Evolutionary conservation across 2,329 filamentous ascomycete species (phyloP), one percentile per base, ranked within the genome.

Genomic region (Cladophialophora immunda): DNA sequence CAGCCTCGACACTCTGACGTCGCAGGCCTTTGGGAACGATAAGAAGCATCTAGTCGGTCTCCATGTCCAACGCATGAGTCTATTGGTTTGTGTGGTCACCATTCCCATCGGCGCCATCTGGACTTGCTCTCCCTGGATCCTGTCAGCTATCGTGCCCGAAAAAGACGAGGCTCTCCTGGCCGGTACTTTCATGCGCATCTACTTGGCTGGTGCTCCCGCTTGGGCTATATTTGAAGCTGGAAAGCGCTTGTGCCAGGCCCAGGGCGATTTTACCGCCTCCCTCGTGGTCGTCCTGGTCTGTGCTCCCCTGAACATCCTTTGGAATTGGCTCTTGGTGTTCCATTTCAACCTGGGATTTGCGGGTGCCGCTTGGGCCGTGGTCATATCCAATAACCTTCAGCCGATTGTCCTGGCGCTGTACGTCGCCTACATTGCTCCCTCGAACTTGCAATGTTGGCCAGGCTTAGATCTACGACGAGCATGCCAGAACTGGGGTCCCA

Each of bases 1-100:
- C 4, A 90, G 89, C 68, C 83, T 97, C n/a, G 93, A 96, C 78
- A 96, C 93, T 0, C 86, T 96, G 1, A 95, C 92, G 76, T 87
- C 92, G 0, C 92, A 97, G 78, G 93, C 93, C 0, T 96, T 93
- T 74, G 93, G 93, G 3, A 93, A 90, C 0, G 92, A 92, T 0
- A 90, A 90, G 75, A 93, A 90, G 74, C 89, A 92, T 68, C 86
- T 96, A 3, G 92, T 97, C 66, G 92, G 90, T 1, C 76, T 93
- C 45, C 89, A 92, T 72, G 81, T 90, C 17, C 90, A 92, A 78
- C 85, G 90, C 62, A 92, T 92, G 90, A 82, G 89, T 1, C 87
- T 83, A 74, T 91, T 93, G 75, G 83, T 92, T 2, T 86, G 89
- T 77, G 78, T 84, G 11, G 83, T 91, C 71, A 89, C 87, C 4